phyloP scores from a whole-genome alignment of 495 filamentous ascomycete species.

The Xylaria acuta region DNA sequence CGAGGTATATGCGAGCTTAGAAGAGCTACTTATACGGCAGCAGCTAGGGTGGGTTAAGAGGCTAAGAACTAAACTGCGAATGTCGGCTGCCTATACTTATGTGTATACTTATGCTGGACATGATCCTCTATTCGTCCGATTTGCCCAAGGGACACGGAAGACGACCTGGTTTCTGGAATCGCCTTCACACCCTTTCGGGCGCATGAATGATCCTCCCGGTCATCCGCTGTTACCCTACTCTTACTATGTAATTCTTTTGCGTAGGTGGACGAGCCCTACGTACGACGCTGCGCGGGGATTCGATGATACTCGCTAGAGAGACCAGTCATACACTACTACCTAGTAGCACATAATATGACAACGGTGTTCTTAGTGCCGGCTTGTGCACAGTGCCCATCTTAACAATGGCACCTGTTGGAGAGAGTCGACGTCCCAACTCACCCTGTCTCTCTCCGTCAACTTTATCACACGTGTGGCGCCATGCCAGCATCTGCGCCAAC shows the following conservation, averaged over 20 bases:
- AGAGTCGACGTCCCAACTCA: neutral
- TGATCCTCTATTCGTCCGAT: constrained; percentile 13
- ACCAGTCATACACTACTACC: neutral
- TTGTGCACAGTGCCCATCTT: neutral
- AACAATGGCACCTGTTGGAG: neutral
- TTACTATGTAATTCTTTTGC: neutral
- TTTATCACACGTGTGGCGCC: constrained; percentile 6
- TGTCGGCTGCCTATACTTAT: neutral
- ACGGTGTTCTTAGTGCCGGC: neutral
- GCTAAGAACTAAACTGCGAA: too few relatives aligned
- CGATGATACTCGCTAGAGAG: neutral
- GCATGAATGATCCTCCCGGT: constrained; percentile 23
- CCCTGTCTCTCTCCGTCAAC: neutral
- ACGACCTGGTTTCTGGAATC: constrained; percentile 18
- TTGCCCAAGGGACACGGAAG: neutral
- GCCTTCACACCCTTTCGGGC: constrained; percentile 9
- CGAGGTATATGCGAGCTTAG: neutral
- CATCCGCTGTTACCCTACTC: constrained; percentile 13
- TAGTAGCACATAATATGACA: neutral
- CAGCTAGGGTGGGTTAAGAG: too few relatives aligned
- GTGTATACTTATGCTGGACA: constrained; percentile 7
- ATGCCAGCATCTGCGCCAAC: constrained; percentile 16
- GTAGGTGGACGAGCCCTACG: neutral
- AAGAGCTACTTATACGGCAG: too few relatives aligned
- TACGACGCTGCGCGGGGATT: neutral